Conservation (phyloP, 2,329 filamentous ascomycete species). For the Calonectria pseudoturangicola region DNA sequence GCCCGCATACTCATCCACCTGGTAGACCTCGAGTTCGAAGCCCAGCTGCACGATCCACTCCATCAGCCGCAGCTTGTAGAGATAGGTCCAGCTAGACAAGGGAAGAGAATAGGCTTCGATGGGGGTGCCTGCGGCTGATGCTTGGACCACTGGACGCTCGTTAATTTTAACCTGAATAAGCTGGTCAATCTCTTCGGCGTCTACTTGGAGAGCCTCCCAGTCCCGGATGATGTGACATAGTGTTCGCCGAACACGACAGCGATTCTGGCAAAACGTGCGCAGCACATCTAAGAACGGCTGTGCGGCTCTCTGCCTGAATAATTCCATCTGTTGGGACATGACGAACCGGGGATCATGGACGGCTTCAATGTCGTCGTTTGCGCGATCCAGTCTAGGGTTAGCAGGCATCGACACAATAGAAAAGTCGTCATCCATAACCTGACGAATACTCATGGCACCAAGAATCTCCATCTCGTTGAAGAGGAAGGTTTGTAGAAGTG, state of each 20-base stretch:
- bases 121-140: constrained; percentile 56
- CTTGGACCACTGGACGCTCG: constrained; percentile 75
- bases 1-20: constrained; percentile 86
- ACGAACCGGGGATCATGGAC: constrained; percentile 83
- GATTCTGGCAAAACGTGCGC: constrained; percentile 90
- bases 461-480: constrained; percentile 83
- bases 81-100: constrained; percentile 90
- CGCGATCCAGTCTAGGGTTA: constrained; percentile 81
- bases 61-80: constrained; percentile 92
- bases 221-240: constrained; percentile 88
- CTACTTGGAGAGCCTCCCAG: constrained; percentile 88
- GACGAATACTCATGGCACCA: constrained; percentile 80
- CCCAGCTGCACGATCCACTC: constrained; percentile 92
- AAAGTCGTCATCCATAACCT: constrained; percentile 89
- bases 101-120: constrained; percentile 80
- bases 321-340: constrained; percentile 84
- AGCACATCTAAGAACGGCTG: constrained; percentile 89
- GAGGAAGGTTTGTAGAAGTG: constrained; percentile 84
- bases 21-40: constrained; percentile 94
- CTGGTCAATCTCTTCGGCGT: constrained; percentile 86
- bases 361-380: constrained; percentile 85
- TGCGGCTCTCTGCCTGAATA: constrained; percentile 75
- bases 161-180: constrained; percentile 77
- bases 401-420: constrained; percentile 83
- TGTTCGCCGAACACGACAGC: constrained; percentile 91